Evolutionary conservation across 179 eudicot species (phyloP).

Genomic region (Nepenthes alata): DNA sequence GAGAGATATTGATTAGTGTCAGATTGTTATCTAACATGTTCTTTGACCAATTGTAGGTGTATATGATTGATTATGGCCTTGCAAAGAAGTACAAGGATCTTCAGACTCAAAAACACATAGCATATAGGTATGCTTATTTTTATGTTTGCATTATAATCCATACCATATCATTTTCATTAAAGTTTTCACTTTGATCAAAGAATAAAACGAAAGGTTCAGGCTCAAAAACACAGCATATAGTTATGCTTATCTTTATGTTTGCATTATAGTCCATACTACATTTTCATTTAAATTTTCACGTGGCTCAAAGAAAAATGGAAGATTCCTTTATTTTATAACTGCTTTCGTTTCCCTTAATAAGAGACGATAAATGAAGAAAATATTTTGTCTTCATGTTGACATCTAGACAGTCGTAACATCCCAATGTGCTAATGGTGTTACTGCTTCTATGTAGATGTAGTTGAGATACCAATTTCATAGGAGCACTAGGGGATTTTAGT

Average conservation of each 20-base stretch:
- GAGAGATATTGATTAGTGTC: too few relatives aligned
- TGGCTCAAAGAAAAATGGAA: neutral
- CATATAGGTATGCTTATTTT: slow-evolving; percentile 34
- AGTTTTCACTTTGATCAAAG: neutral
- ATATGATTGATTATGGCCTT: slow-evolving; percentile 52
- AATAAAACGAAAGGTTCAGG: slow-evolving; percentile 16
- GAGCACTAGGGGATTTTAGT: too few relatives aligned
- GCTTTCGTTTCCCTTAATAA: neutral
- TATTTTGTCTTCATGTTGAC: too few relatives aligned
- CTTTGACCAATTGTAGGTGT: slow-evolving; percentile 21
- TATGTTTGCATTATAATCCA: neutral
- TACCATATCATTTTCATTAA: neutral
- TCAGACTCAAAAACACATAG: slow-evolving; percentile 58
- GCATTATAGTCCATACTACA: neutral
- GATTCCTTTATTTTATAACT: neutral
- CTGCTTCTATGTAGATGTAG: too few relatives aligned
- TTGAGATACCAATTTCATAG: too few relatives aligned
- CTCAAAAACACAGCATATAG: slow-evolving; percentile 62
- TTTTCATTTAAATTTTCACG: neutral
- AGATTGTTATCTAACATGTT: neutral
- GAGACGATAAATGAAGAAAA: too few relatives aligned
- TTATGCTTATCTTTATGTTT: slow-evolving; percentile 13
- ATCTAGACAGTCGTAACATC: too few relatives aligned
- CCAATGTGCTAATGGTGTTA: too few relatives aligned
- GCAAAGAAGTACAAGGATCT: slow-evolving; percentile 60